A percentile compares a stretch with the other conserved stretches of the same genome.
Evolutionary conservation across 2,329 filamentous ascomycete genomes (phyloP).

Genomic region (Zasmidium citrigriseum): DNA sequence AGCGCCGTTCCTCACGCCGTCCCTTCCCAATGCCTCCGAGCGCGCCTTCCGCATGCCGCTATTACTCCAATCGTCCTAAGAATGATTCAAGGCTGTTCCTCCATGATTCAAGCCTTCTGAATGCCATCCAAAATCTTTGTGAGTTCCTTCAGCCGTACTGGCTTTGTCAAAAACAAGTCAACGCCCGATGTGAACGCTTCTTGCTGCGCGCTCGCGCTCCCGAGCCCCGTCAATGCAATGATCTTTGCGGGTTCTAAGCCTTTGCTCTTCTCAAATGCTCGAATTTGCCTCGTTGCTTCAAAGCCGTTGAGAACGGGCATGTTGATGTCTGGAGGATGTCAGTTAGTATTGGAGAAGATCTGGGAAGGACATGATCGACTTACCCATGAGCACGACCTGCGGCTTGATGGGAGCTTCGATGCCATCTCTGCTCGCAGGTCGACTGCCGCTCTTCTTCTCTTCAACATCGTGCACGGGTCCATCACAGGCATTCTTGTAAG

Average conservation of each 20-base stretch:
- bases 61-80: too few relatives aligned
- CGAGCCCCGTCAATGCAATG: slow-evolving; percentile 35
- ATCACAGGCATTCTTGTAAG: slow-evolving; percentile 31
- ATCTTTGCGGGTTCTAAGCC: slow-evolving; percentile 28
- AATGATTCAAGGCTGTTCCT: too few relatives aligned
- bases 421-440: not conserved
- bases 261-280: slow-evolving; percentile 31
- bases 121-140: slow-evolving; percentile 24
- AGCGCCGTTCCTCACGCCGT: too few relatives aligned
- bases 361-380: not conserved
- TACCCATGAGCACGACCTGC: slow-evolving; percentile 42
- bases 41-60: too few relatives aligned
- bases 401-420: slow-evolving; percentile 12
- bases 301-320: slow-evolving; percentile 38
- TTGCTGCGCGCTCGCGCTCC: slow-evolving; percentile 31
- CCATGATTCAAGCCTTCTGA: slow-evolving; percentile 2
- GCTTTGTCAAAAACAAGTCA: slow-evolving; percentile 37
- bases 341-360: not conserved
- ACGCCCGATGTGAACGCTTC: slow-evolving; percentile 34
- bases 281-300: slow-evolving; percentile 35
- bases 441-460: not conserved
- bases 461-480: not conserved
- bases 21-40: too few relatives aligned
- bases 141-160: slow-evolving; percentile 25
- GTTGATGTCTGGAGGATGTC: slow-evolving; percentile 31